These are phyloP conservation scores for Trichoderma sp. DNA, from an alignment of 2,329 filamentous ascomycete species.

Conservation along the genomic window DNA sequence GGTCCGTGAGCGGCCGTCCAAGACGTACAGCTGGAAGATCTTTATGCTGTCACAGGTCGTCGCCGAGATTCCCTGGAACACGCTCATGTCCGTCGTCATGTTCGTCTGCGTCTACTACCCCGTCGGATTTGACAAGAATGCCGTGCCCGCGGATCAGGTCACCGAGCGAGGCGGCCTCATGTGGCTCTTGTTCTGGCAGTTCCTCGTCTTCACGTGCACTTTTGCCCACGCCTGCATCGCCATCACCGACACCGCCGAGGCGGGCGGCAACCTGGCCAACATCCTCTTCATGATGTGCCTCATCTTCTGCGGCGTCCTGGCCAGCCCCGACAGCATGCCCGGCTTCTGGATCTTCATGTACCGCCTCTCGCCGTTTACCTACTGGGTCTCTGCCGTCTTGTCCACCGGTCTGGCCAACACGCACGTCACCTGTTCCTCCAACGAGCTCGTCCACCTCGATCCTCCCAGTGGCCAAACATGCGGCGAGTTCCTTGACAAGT, in stretches of 20 bases:
- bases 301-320: constrained; percentile 74
- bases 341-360: constrained; percentile 55
- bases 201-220: constrained; percentile 39
- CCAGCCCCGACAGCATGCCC: constrained; percentile 65
- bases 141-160: constrained; percentile 8
- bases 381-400: constrained; percentile 60
- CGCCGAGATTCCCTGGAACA: constrained; percentile 17
- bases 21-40: constrained; percentile 68
- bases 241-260: constrained; percentile 21
- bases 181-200: constrained; percentile 26
- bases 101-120: constrained; percentile 24
- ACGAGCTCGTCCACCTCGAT: constrained; percentile 56
- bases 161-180: constrained; percentile 12
- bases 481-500: constrained; percentile 57
- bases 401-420: constrained; percentile 59
- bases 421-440: constrained; percentile 49
- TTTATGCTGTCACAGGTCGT: constrained; percentile 54
- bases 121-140: constrained; percentile 17
- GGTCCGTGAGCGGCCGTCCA: constrained; percentile 66
- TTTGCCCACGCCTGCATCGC: constrained; percentile 35
- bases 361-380: constrained; percentile 35
- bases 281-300: constrained; percentile 61
- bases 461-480: constrained; percentile 58
- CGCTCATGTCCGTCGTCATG: constrained; percentile 23
- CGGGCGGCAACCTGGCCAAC: background rate